Evolutionary conservation across 2,329 filamentous ascomycete genomes (phyloP).

Genomic region (Chaetomiaceae sp.): DNA sequence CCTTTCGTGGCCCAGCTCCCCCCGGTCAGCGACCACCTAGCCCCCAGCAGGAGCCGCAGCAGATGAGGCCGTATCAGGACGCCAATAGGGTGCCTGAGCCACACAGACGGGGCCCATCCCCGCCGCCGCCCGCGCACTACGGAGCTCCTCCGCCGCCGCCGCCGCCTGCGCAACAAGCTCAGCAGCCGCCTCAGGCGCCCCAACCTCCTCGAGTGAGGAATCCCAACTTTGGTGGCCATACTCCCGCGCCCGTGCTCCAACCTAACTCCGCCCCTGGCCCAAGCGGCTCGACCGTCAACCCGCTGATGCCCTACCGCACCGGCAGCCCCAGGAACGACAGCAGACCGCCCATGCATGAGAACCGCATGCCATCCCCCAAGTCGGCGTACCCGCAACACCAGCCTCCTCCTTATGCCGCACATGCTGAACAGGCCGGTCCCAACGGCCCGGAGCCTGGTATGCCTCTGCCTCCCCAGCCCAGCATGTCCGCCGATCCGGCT

Average conservation of each 20-base stretch:
- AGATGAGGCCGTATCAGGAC: constrained; percentile 65
- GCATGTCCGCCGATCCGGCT: constrained; percentile 59
- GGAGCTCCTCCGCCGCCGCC: constrained; percentile 47
- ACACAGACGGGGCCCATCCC: constrained; percentile 47
- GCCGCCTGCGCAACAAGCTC: constrained; percentile 35
- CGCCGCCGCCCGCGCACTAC: constrained; percentile 47
- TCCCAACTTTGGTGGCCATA: constrained; percentile 52
- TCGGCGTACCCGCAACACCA: constrained; percentile 77
- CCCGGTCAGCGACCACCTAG: constrained; percentile 67
- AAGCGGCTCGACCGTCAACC: constrained; percentile 43
- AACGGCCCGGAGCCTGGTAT: constrained; percentile 63
- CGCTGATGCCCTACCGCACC: constrained; percentile 66
- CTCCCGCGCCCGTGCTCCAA: constrained; percentile 37
- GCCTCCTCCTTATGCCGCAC: constrained; percentile 59
- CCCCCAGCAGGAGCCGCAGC: constrained; percentile 65
- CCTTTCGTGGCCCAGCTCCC: constrained; percentile 60
- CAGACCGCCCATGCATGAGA: constrained; percentile 67
- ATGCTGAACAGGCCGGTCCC: constrained; percentile 57
- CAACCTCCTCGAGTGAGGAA: constrained; percentile 50
- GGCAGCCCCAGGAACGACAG: constrained; percentile 80
- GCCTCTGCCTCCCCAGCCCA: constrained; percentile 49
- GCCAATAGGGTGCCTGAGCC: constrained; percentile 45
- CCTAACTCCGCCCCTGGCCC: constrained; percentile 30
- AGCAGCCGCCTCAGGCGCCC: constrained; percentile 31
- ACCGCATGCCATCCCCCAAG: constrained; percentile 84